A percentile compares a stretch with the other conserved stretches of the same genome.
Evolutionary conservation across 306 rosid species (phyloP).

Genomic region (Lupinus albus): DNA sequence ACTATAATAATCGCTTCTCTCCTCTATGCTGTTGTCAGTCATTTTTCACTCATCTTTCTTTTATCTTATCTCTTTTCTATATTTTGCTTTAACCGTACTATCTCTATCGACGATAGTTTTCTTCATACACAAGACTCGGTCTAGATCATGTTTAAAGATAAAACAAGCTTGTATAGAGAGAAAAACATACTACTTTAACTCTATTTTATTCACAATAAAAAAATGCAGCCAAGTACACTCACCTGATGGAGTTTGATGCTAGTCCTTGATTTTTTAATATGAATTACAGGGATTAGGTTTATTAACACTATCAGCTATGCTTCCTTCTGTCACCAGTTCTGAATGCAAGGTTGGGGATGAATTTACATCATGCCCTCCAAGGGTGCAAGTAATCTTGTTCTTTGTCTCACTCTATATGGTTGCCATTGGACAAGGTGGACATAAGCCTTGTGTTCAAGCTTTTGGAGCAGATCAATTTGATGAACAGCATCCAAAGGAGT

Average conservation of each 20-base stretch:
- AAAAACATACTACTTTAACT: too few relatives aligned
- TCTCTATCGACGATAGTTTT: too few relatives aligned
- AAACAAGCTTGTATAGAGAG: too few relatives aligned
- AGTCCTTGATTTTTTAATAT: background rate
- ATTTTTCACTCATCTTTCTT: too few relatives aligned
- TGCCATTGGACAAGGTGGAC: constrained; percentile 71
- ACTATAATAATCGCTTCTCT: constrained; percentile 52
- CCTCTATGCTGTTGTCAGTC: constrained; percentile 52
- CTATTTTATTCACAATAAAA: too few relatives aligned
- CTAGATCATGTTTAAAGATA: too few relatives aligned
- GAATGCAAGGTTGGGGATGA: constrained; percentile 37
- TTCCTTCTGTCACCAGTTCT: constrained; percentile 47
- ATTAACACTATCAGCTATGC: constrained; percentile 58
- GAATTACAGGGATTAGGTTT: constrained; percentile 60
- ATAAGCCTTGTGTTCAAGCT: constrained; percentile 84
- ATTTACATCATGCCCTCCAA: constrained; percentile 38
- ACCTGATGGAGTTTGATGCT: too few relatives aligned
- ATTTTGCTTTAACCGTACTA: too few relatives aligned
- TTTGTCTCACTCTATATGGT: constrained; percentile 66
- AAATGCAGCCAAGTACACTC: too few relatives aligned
- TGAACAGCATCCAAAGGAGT: constrained; percentile 57
- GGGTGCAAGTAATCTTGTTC: constrained; percentile 54
- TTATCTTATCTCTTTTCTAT: too few relatives aligned
- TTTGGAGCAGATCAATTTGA: constrained; percentile 86
- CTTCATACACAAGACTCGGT: too few relatives aligned